These are phyloP conservation scores for Tagetes erecta DNA, from an alignment of 129 eudicot genomes.

Conservation along the genomic window DNA sequence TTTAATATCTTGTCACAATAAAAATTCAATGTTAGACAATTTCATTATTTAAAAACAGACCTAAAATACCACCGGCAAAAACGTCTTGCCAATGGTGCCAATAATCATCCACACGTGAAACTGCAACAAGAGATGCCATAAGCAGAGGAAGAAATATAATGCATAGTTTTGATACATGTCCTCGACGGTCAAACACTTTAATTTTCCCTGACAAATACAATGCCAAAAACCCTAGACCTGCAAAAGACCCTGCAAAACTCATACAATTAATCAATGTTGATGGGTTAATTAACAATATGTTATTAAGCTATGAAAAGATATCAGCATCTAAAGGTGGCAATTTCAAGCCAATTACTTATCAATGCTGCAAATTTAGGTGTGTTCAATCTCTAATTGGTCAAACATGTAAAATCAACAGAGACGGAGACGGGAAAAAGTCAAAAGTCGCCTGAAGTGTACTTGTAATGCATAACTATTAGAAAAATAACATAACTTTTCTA, in stretches of 20 bases:
- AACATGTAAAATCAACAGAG: neutral
- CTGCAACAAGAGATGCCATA: conserved; percentile 69
- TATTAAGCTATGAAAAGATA: neutral
- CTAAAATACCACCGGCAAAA: conserved; percentile 82
- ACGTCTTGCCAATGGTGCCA: conserved; percentile 99
- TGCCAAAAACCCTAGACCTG: conserved; percentile 81
- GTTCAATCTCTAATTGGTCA: neutral
- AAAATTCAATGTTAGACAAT: neutral
- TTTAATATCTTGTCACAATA: neutral
- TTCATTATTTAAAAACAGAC: conserved; percentile 30
- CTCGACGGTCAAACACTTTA: conserved; percentile 62
- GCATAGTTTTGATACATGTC: conserved; percentile 82
- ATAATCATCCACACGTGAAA: conserved; percentile 92
- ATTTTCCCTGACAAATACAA: conserved; percentile 72
- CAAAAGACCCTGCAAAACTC: conserved; percentile 73
- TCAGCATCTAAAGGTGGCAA: neutral
- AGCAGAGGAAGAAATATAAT: conserved; percentile 69
- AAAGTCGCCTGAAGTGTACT: neutral
- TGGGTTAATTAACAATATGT: neutral
- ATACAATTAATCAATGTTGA: neutral
- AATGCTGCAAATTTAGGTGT: neutral
- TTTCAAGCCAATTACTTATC: neutral
- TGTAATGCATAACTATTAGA: neutral
- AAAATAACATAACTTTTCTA: neutral
- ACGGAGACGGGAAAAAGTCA: neutral